Conservation (phyloP, 2,329 filamentous ascomycete genomes). For the Ceratocystis huliohia region DNA sequence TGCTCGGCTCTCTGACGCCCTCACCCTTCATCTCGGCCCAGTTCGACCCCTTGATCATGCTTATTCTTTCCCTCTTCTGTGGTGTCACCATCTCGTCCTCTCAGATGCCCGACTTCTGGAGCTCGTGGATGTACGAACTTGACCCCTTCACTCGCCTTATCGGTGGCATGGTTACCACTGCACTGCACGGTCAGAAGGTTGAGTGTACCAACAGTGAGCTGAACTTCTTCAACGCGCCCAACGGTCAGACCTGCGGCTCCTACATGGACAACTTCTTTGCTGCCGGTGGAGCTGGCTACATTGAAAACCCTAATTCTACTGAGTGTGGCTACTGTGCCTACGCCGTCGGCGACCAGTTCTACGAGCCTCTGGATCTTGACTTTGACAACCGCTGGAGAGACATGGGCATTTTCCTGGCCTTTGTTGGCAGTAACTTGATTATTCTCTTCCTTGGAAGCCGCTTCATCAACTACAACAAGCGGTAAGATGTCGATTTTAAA, state of each 20-base stretch:
- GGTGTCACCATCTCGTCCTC: conserved; percentile 70
- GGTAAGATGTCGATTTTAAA: conserved; percentile 6
- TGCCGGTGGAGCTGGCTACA: conserved; percentile 56
- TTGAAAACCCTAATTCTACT: conserved; percentile 50
- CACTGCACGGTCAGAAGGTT: conserved; percentile 54
- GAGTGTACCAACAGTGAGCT: conserved; percentile 48
- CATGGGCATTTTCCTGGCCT: conserved; percentile 63
- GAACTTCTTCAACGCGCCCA: conserved; percentile 55
- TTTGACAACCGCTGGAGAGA: conserved; percentile 69
- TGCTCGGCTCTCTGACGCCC: conserved; percentile 63
- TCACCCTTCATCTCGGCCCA: conserved; percentile 66
- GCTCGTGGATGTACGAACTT: conserved; percentile 68
- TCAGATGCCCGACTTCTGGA: conserved; percentile 68
- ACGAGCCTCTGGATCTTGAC: conserved; percentile 49
- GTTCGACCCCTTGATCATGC: conserved; percentile 70
- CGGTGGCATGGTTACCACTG: conserved; percentile 65
- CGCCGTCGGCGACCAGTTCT: conserved; percentile 70
- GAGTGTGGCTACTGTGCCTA: conserved; percentile 73
- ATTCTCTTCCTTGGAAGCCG: conserved; percentile 42
- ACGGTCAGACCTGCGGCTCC: conserved; percentile 53
- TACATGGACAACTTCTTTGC: conserved; percentile 65
- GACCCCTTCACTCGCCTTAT: conserved; percentile 76
- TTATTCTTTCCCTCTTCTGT: conserved; percentile 75
- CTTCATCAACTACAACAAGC: conserved; percentile 40
- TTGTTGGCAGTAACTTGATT: conserved; percentile 64